Percentiles rank a stretch among this genome's conserved stretches.
phyloP scores from a whole-genome alignment of 306 rosid species.

The Vigna radiata region DNA sequence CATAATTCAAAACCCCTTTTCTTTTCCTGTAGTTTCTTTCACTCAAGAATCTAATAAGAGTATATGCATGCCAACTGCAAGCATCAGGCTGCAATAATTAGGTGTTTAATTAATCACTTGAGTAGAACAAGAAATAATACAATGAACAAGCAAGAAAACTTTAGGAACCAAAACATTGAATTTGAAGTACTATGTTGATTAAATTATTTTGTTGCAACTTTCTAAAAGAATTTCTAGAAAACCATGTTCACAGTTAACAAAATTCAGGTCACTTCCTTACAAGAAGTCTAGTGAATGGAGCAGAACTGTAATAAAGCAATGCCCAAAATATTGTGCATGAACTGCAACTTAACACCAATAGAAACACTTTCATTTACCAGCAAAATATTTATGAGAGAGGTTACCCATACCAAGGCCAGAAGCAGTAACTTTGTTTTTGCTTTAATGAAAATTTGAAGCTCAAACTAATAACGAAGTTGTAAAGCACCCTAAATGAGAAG shows the following conservation, averaged over 20 bases:
- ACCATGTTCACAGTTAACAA: slow-evolving; percentile 11
- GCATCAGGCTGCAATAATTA: background rate
- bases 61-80: slow-evolving; percentile 15
- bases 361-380: background rate
- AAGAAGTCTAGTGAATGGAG: slow-evolving; percentile 17
- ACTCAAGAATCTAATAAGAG: slow-evolving; percentile 7
- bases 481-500: background rate
- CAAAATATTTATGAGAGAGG: background rate
- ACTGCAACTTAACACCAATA: slow-evolving; percentile 5
- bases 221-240: slow-evolving; percentile 8
- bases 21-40: slow-evolving; percentile 1
- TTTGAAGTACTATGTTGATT: background rate
- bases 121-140: slow-evolving; percentile 13
- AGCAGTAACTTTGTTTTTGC: background rate
- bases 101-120: slow-evolving; percentile 18
- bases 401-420: background rate
- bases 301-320: slow-evolving; percentile 6
- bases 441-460: background rate
- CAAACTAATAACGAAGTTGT: background rate
- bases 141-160: slow-evolving; percentile 8
- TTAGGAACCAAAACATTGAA: slow-evolving; percentile 10
- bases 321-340: background rate
- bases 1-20: slow-evolving; percentile 24
- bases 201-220: background rate
- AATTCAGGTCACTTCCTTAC: slow-evolving; percentile 8